Evolutionary conservation across 2,329 filamentous ascomycete genomes (phyloP).

Genomic region (Coccinonectria pachysandricola): DNA sequence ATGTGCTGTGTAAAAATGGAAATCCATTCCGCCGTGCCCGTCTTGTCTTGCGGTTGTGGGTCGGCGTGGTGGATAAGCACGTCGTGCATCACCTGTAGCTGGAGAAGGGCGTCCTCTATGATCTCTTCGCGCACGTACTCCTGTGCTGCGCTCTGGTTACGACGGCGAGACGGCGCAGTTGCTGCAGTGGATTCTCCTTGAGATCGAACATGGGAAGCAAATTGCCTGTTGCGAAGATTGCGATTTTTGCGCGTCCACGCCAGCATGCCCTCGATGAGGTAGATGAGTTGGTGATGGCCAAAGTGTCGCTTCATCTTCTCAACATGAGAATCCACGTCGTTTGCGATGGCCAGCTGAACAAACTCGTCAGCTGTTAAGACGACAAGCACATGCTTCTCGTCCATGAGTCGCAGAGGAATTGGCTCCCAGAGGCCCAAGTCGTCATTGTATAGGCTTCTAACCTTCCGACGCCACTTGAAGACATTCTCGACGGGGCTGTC

Average conservation of each 20-base stretch:
- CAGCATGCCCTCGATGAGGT: slow-evolving; percentile 60
- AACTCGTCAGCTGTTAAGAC: slow-evolving; percentile 56
- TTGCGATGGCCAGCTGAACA: slow-evolving; percentile 44
- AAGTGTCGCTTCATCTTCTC: slow-evolving; percentile 43
- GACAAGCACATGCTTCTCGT: slow-evolving; percentile 53
- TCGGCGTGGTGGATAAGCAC: slow-evolving; percentile 61
- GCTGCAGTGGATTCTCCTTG: slow-evolving; percentile 20
- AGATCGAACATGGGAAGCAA: slow-evolving; percentile 51
- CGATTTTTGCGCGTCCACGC: slow-evolving; percentile 60
- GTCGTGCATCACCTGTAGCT: slow-evolving; percentile 57
- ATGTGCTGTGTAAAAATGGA: slow-evolving; percentile 68
- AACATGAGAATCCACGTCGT: slow-evolving; percentile 50
- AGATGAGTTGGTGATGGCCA: slow-evolving; percentile 46
- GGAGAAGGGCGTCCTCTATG: slow-evolving; percentile 61
- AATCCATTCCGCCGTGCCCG: slow-evolving; percentile 65
- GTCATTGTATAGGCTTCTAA: slow-evolving; percentile 52
- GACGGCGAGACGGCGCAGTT: slow-evolving; percentile 14
- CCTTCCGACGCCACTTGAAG: slow-evolving; percentile 59
- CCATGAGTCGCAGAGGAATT: slow-evolving; percentile 35
- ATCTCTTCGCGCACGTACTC: slow-evolving; percentile 55
- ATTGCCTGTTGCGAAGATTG: slow-evolving; percentile 57
- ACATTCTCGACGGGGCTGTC: slow-evolving; percentile 39
- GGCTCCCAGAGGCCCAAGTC: slow-evolving; percentile 56
- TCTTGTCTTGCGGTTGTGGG: too few species aligned
- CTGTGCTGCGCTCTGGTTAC: slow-evolving; percentile 27